A percentile compares a stretch with the other conserved stretches of the same genome.
phyloP scores from a whole-genome alignment of 148 eudicot species.

The Salicornia ramosissima region DNA sequence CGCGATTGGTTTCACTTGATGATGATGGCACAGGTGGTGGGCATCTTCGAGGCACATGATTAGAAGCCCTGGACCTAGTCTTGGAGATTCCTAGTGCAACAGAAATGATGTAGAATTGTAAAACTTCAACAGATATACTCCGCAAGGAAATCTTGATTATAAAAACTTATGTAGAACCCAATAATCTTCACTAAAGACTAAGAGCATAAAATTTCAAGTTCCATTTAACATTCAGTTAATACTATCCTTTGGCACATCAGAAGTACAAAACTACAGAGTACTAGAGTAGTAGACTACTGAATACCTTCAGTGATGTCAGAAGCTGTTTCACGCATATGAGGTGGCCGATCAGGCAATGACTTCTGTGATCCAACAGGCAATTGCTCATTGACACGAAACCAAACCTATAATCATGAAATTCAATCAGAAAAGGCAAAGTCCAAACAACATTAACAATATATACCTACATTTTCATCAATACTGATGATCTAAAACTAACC shows the following conservation, averaged over 20 bases:
- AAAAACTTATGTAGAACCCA: neutral
- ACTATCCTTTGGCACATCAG: neutral
- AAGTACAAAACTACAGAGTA: neutral
- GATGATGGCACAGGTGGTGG: slow-evolving; percentile 78
- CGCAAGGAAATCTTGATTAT: neutral
- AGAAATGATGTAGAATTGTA: neutral
- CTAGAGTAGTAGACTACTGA: neutral
- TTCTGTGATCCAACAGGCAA: slow-evolving; percentile 71
- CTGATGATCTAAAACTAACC: slow-evolving; percentile 60
- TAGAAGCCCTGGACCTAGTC: slow-evolving; percentile 37
- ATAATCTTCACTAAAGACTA: neutral
- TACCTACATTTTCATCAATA: slow-evolving; percentile 33
- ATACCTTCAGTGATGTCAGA: slow-evolving; percentile 52
- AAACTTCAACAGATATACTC: neutral
- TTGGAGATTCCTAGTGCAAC: slow-evolving; percentile 46
- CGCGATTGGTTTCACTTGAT: slow-evolving; percentile 47
- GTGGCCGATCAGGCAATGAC: slow-evolving; percentile 87
- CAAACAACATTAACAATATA: neutral
- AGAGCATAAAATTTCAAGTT: neutral
- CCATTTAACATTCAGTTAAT: neutral
- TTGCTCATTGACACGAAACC: slow-evolving; percentile 95
- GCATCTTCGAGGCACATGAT: slow-evolving; percentile 70
- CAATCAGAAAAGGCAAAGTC: slow-evolving; percentile 1
- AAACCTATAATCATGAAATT: slow-evolving; percentile 49
- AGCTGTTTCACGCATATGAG: slow-evolving; percentile 54